Percentiles rank a stretch among this genome's conserved stretches.
Conservation (phyloP, 2,329 filamentous ascomycete species). For the Alternaria sp. region DNA sequence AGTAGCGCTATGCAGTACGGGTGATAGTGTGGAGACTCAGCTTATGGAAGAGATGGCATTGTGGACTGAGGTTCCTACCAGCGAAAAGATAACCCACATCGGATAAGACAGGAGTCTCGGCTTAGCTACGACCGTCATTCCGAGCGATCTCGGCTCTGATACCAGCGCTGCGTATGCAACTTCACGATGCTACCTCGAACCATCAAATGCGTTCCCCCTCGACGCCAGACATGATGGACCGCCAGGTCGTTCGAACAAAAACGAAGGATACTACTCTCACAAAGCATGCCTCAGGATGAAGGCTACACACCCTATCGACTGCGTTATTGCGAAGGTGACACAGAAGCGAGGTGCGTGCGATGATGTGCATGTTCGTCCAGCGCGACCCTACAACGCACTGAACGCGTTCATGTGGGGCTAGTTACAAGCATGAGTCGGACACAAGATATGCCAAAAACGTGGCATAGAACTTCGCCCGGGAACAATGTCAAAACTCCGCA, state of each 20-base stretch:
- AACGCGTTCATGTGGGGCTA: background rate
- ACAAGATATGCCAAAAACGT: background rate
- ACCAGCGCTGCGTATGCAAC: background rate
- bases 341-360: background rate
- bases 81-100: slow-evolving; percentile 7
- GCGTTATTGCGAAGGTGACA: background rate
- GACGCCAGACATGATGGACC: background rate
- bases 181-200: background rate
- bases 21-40: slow-evolving; percentile 28
- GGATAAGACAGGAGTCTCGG: background rate
- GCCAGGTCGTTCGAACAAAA: background rate
- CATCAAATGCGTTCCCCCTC: background rate
- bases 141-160: background rate
- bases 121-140: background rate
- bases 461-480: background rate
- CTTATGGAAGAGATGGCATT: slow-evolving; percentile 8
- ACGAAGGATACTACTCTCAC: background rate
- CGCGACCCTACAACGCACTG: background rate
- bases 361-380: background rate
- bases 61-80: background rate
- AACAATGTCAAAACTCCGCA: background rate
- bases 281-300: background rate
- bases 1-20: slow-evolving; percentile 23
- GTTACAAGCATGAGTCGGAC: background rate
- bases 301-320: background rate